Evolutionary conservation across 2,329 filamentous ascomycete species (phyloP).

Genomic region (Botrytis fabae): DNA sequence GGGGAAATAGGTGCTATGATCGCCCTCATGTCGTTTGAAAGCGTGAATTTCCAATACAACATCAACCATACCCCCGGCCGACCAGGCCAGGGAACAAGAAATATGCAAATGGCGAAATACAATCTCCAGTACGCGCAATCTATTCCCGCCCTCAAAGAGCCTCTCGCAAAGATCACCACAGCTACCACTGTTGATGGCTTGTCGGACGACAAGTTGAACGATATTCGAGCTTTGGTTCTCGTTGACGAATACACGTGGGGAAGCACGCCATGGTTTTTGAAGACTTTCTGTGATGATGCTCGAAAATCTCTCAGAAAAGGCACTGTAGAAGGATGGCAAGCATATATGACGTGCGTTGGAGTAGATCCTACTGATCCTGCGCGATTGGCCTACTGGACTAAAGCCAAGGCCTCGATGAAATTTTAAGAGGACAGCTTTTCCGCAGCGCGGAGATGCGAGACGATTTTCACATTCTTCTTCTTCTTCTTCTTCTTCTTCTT

Average conservation of each 20-base stretch:
- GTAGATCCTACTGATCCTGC: constrained; percentile 48
- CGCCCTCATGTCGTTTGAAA: constrained; percentile 62
- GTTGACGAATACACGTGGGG: constrained; percentile 55
- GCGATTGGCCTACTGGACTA: constrained; percentile 51
- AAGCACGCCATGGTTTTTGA: constrained; percentile 62
- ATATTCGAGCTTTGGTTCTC: constrained; percentile 52
- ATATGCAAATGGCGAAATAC: constrained; percentile 61
- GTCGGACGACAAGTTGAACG: constrained; percentile 34
- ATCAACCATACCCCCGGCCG: constrained; percentile 54
- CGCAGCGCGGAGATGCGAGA: not conserved
- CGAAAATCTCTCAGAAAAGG: constrained; percentile 46
- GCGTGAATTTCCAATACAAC: constrained; percentile 61
- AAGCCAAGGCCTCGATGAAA: constrained; percentile 45
- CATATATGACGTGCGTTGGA: constrained; percentile 56
- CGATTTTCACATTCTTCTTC: not conserved
- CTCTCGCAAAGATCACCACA: constrained; percentile 39
- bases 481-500: not conserved
- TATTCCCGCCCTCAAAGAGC: constrained; percentile 46
- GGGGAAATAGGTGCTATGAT: constrained; percentile 61
- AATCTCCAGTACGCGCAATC: constrained; percentile 56
- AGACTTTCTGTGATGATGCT: constrained; percentile 53
- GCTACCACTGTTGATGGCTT: constrained; percentile 37
- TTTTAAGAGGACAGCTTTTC: not conserved
- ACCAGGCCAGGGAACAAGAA: constrained; percentile 62
- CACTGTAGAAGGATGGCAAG: constrained; percentile 50